A percentile compares a stretch with the other conserved stretches of the same genome.
These are phyloP conservation scores for Cladosporium cucumerinum DNA, from an alignment of 2,329 filamentous ascomycete genomes.

Conservation along the genomic window DNA sequence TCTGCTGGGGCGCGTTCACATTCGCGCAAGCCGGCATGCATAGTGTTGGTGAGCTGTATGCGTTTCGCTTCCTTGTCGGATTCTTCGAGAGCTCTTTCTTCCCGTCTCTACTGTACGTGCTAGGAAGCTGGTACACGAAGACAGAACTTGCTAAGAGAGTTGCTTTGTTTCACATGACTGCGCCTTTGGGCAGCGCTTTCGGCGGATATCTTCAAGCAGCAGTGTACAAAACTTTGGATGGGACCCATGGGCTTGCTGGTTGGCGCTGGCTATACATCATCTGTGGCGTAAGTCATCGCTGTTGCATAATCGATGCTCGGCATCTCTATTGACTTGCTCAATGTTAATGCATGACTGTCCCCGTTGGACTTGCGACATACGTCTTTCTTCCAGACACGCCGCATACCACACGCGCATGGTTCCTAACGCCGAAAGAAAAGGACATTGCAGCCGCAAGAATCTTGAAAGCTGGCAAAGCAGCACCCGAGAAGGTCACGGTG, in stretches of 20 bases:
- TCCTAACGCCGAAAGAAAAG: slow-evolving; percentile 24
- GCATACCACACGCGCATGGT: slow-evolving; percentile 50
- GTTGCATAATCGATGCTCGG: not conserved
- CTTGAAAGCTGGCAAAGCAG: slow-evolving; percentile 1
- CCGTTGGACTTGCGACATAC: slow-evolving; percentile 50
- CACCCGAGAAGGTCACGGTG: not conserved
- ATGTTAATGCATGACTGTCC: slow-evolving; percentile 44
- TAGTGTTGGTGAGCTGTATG: slow-evolving; percentile 10
- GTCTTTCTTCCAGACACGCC: slow-evolving; percentile 50
- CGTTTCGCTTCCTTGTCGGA: slow-evolving; percentile 19
- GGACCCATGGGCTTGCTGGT: slow-evolving; percentile 41
- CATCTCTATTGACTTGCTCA: not conserved
- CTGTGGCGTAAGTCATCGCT: slow-evolving; percentile 41
- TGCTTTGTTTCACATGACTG: slow-evolving; percentile 12
- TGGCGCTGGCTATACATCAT: slow-evolving; percentile 53
- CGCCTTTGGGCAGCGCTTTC: slow-evolving; percentile 30
- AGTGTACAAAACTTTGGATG: slow-evolving; percentile 41
- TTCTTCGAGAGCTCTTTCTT: slow-evolving; percentile 22
- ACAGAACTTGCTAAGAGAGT: slow-evolving; percentile 1
- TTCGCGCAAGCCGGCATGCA: slow-evolving; percentile 20
- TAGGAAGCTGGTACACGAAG: slow-evolving; percentile 21
- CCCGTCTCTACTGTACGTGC: slow-evolving; percentile 20
- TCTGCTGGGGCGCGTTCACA: slow-evolving; percentile 18
- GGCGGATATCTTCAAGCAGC: slow-evolving; percentile 55
- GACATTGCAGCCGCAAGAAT: not conserved